Evolutionary conservation across 2,329 filamentous ascomycete genomes (phyloP).

Genomic region (Teratosphaeria epicoccoides): DNA sequence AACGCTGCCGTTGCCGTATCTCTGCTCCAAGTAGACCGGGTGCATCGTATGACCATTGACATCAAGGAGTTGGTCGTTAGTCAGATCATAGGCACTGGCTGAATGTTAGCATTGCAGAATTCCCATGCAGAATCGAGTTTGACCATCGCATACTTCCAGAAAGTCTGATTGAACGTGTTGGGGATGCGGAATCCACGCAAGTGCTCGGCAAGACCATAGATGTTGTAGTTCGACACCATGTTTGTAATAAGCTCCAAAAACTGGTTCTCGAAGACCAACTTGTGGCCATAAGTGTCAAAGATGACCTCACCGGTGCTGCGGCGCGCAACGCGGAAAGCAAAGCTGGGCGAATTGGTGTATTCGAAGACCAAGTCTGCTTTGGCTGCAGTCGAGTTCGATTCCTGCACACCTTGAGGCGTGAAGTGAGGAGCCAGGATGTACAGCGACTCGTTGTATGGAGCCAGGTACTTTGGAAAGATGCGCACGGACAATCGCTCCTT

Average conservation of each 20-base stretch:
- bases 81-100: constrained; percentile 17
- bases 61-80: constrained; percentile 16
- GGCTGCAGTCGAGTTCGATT: constrained; percentile 4
- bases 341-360: not conserved
- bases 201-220: constrained; percentile 58
- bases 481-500: constrained; percentile 10
- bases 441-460: not conserved
- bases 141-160: not conserved
- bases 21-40: constrained; percentile 25
- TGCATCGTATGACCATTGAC: constrained; percentile 22
- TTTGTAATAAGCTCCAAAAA: constrained; percentile 63
- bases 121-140: not conserved
- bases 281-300: constrained; percentile 57
- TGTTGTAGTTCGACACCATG: constrained; percentile 55
- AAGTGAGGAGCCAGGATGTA: not conserved
- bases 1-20: constrained; percentile 13
- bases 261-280: constrained; percentile 65
- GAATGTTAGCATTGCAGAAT: not conserved
- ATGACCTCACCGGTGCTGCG: constrained; percentile 48
- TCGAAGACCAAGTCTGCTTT: not conserved
- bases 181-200: not conserved
- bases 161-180: not conserved
- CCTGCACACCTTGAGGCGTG: not conserved
- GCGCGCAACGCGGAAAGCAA: constrained; percentile 44
- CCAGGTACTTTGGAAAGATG: constrained; percentile 1